Base-by-base conservation (phyloP, 2,329 filamentous ascomycete genomes). In the Chrysoporthe austroafricana region DNA sequence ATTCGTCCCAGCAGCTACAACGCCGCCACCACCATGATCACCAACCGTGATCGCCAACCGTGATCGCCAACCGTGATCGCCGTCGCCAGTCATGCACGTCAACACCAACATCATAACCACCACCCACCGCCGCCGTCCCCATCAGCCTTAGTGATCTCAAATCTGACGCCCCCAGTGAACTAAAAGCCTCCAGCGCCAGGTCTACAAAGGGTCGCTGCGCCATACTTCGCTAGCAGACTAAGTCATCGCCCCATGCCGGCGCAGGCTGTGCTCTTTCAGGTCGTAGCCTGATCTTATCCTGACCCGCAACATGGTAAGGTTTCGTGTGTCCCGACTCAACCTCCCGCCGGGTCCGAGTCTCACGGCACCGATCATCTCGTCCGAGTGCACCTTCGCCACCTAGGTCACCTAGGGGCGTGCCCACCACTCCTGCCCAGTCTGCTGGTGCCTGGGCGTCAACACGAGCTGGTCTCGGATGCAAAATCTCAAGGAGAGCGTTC, bases 311-410 rank as follows among this genome's bases (percentile, higher is more conserved):
- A 9, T 48, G 11, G 8, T 26, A 52, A 16, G 43, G 39, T n/a
- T 14, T 4, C 16, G 5, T 32, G 46, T 32, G 46, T n/a, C 48
- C 21, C 32, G 34, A 36, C 58, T 46, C 2, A 11, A 34, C n/a
- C 26, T 46, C 21, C 42, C 43, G n/a, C 58, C 61, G 46, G 48
- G 39, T 6, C 61, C 61, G 61, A 63, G 34, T 42, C 46, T 54
- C 36, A n/a, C 18, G 48, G 61, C 46, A 54, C 61, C 48, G 46
- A 43, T 43, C 11, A 48, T 34, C 21, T 63, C 46, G 50, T 56
- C 61, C 61, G 61, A 32, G 26, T 34, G 21, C 26, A 32, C 44
- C 8, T 7, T 34, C 50, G 21, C 50, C 50, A 5, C 21, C 4
- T 6, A 26, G 50, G 11, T 14, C 50, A 32, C 50, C 26, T 16